Evolutionary conservation across 2,329 filamentous ascomycete genomes (phyloP).

Genomic region (Fonsecaea monophora): DNA sequence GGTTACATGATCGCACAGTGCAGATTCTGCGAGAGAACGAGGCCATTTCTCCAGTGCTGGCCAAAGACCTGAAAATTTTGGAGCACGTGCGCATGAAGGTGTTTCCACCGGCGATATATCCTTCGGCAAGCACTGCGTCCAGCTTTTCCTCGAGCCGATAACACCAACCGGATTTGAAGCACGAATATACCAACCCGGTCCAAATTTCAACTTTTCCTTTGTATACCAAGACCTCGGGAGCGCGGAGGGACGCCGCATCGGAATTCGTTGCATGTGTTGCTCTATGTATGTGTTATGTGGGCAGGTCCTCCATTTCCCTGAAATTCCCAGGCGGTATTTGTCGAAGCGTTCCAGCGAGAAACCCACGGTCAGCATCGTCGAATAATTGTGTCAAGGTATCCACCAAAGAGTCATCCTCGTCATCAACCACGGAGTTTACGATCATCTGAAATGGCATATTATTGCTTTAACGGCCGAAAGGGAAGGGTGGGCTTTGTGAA

Average conservation of each 20-base stretch:
- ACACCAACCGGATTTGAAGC: not conserved
- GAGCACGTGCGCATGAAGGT: constrained; percentile 56
- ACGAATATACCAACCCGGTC: not conserved
- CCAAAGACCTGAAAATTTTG: constrained; percentile 76
- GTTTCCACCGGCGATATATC: constrained; percentile 40
- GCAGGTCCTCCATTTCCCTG: constrained; percentile 18
- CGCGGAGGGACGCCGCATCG: constrained; percentile 9
- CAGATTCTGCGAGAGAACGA: constrained; percentile 73
- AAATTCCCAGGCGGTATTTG: constrained; percentile 16
- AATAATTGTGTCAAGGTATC: constrained; percentile 15
- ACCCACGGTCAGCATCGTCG: constrained; percentile 17
- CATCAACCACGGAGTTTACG: constrained; percentile 21
- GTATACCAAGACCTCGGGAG: constrained; percentile 20
- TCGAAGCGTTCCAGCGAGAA: constrained; percentile 24
- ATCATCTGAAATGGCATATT: constrained; percentile 15
- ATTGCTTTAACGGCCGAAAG: constrained; percentile 21
- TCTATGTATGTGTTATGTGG: constrained; percentile 19
- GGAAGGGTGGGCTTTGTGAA: constrained; percentile 12
- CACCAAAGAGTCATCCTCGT: constrained; percentile 5
- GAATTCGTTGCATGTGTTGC: constrained; percentile 20
- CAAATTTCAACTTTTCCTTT: constrained; percentile 17
- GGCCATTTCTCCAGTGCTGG: constrained; percentile 76
- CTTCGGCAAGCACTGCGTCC: constrained; percentile 24
- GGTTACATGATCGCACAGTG: constrained; percentile 76
- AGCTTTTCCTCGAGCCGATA: constrained; percentile 35